These are phyloP conservation scores for Wakefieldia striispora DNA, from an alignment of 768 basidiomycete genomes.

Conservation along the genomic window DNA sequence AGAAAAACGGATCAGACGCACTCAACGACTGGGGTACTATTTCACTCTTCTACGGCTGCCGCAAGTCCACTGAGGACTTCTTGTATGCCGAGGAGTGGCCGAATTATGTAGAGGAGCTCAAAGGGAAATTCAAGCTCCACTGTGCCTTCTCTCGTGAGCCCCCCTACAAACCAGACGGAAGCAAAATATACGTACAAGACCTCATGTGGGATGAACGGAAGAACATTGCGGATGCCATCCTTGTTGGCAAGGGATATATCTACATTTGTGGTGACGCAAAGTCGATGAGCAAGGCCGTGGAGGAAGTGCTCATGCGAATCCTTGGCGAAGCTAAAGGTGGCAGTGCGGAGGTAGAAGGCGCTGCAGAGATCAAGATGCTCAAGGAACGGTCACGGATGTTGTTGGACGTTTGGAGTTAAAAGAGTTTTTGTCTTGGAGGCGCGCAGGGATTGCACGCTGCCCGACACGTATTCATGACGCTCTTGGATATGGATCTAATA, in stretches of 20 bases:
- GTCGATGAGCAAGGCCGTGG: slow-evolving; percentile 94
- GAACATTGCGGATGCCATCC: slow-evolving; percentile 81
- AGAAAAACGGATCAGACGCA: slow-evolving; percentile 93
- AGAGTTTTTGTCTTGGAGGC: not conserved
- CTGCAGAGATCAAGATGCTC: slow-evolving; percentile 87
- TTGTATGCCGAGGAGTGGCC: slow-evolving; percentile 97
- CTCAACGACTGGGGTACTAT: slow-evolving; percentile 95
- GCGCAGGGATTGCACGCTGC: not conserved
- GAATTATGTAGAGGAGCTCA: slow-evolving; percentile 77
- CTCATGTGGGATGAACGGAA: slow-evolving; percentile 85
- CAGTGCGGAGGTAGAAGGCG: slow-evolving; percentile 80
- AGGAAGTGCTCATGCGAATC: slow-evolving; percentile 79
- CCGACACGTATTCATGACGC: slow-evolving; percentile 8
- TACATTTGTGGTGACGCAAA: slow-evolving; percentile 98
- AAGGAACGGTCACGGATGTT: slow-evolving; percentile 91
- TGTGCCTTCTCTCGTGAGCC: slow-evolving; percentile 87
- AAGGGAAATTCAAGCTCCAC: slow-evolving; percentile 88
- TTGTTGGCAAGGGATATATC: slow-evolving; percentile 94
- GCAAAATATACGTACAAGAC: slow-evolving; percentile 99
- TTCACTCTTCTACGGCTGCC: slow-evolving; percentile 95
- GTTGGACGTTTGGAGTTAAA: slow-evolving; percentile 87
- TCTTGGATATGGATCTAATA: slow-evolving; percentile 13
- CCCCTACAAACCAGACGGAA: slow-evolving; percentile 82
- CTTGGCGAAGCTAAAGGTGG: slow-evolving; percentile 95
- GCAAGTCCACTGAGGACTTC: slow-evolving; percentile 85